Percentiles rank a stretch among this genome's conserved stretches.
Conservation (phyloP, 1,139 yeast species). For the Lodderomyces pseudojiufengensis region DNA sequence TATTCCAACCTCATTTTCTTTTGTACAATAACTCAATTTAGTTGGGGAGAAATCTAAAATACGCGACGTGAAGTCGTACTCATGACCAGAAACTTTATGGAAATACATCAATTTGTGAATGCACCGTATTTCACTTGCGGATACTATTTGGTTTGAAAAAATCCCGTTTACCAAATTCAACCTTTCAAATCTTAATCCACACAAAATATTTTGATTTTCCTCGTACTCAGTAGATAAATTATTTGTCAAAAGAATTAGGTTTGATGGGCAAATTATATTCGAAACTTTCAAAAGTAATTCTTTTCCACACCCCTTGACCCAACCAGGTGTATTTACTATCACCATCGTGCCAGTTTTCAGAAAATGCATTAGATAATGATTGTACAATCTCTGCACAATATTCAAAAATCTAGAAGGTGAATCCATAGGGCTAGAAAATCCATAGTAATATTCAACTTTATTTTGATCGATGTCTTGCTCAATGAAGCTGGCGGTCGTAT, state of each 20-base stretch:
- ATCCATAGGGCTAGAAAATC: slow-evolving; percentile 70
- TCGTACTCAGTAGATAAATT: slow-evolving; percentile 18
- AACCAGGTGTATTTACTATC: slow-evolving; percentile 83
- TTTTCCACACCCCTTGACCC: slow-evolving; percentile 88
- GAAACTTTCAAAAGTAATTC: slow-evolving; percentile 56
- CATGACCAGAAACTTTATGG: slow-evolving; percentile 31
- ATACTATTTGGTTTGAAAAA: slow-evolving; percentile 31
- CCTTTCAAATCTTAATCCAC: slow-evolving; percentile 20
- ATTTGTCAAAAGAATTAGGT: slow-evolving; percentile 38
- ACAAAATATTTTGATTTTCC: slow-evolving; percentile 25
- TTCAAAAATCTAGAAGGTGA: slow-evolving; percentile 57
- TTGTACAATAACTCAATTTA: slow-evolving; percentile 35
- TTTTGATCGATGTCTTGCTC: slow-evolving; percentile 5
- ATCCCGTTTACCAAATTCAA: slow-evolving; percentile 25
- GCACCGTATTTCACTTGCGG: slow-evolving; percentile 51
- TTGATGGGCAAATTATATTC: slow-evolving; percentile 47
- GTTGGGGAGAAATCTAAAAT: slow-evolving; percentile 47
- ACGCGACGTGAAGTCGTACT: slow-evolving; percentile 48
- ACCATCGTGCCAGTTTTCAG: slow-evolving; percentile 28
- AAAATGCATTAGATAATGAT: slow-evolving; percentile 26
- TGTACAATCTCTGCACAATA: slow-evolving; percentile 42
- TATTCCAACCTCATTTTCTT: slow-evolving; percentile 25
- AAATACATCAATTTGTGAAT: slow-evolving; percentile 52
- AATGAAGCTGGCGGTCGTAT: slow-evolving; percentile 25
- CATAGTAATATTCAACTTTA: slow-evolving; percentile 50